A percentile compares a stretch with the other conserved stretches of the same genome.
These are phyloP conservation scores for Ophiostoma perfectum DNA, from an alignment of 2,329 filamentous ascomycete genomes.

Conservation along the genomic window DNA sequence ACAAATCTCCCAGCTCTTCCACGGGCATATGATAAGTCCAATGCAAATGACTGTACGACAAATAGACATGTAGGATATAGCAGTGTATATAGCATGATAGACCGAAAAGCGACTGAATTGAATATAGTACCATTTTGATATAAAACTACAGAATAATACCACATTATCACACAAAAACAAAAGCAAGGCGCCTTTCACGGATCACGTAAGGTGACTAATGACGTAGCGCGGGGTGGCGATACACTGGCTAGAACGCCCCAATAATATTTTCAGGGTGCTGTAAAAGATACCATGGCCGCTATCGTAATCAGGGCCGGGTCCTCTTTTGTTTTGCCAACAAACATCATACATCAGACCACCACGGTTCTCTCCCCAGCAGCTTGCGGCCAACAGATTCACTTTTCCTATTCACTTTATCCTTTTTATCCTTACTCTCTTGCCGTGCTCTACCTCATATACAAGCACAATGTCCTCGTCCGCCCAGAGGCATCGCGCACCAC, in stretches of 20 bases:
- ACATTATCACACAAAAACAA: not conserved
- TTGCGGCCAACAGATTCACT: no score
- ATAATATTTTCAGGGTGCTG: not conserved
- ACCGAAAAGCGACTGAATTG: slow-evolving; percentile 2
- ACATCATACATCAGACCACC: no score
- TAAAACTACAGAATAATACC: no score
- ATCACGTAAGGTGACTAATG: slow-evolving; percentile 16
- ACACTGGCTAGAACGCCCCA: not conserved
- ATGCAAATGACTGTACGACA: not conserved
- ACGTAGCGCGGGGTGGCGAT: slow-evolving; percentile 19
- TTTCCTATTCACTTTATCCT: not conserved
- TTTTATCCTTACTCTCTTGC: not conserved
- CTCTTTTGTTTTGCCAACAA: not conserved
- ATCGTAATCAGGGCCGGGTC: not conserved
- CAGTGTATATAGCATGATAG: slow-evolving; percentile 1
- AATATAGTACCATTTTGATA: not conserved
- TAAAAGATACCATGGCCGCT: not conserved
- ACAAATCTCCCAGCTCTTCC: not conserved
- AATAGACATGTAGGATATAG: slow-evolving; percentile 3
- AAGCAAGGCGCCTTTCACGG: not conserved
- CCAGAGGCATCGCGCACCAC: not conserved
- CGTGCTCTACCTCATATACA: not conserved
- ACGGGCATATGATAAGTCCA: not conserved
- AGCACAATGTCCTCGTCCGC: not conserved
- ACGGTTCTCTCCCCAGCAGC: no score